Conservation (phyloP, 257 asterid species). For the Penstemon eatonii region DNA sequence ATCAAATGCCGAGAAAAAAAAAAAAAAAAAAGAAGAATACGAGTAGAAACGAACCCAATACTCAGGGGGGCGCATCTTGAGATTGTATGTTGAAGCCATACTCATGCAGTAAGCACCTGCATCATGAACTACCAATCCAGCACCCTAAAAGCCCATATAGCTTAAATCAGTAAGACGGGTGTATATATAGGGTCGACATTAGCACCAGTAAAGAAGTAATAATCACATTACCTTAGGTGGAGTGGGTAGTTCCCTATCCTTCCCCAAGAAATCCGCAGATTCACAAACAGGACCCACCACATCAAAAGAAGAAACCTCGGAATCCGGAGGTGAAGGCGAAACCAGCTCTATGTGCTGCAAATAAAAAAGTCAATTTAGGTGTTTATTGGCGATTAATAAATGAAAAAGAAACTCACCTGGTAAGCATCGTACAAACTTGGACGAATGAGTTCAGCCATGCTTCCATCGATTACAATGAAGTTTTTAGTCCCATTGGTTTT, state of each 20-base stretch:
- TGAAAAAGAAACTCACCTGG: conserved; percentile 52
- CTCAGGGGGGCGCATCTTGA: conserved; percentile 98
- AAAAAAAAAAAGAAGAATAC: neutral
- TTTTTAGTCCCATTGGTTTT: conserved; percentile 91
- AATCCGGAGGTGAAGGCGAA: conserved; percentile 62
- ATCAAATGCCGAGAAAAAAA: neutral
- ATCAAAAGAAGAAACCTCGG: conserved; percentile 68
- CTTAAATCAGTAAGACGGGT: conserved; percentile 16
- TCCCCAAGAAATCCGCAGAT: conserved; percentile 97
- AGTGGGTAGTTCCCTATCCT: conserved; percentile 79
- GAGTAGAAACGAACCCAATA: conserved; percentile 62
- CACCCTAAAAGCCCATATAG: conserved; percentile 53
- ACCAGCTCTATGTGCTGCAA: conserved; percentile 94
- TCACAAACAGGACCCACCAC: conserved; percentile 97
- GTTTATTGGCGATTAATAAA: neutral
- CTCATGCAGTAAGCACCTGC: conserved; percentile 99
- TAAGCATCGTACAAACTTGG: conserved; percentile 92
- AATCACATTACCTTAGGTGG: conserved; percentile 59
- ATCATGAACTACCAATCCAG: conserved; percentile 94
- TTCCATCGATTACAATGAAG: conserved; percentile 90
- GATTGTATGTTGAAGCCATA: conserved; percentile 98
- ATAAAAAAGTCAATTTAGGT: neutral
- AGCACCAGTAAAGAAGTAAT: neutral
- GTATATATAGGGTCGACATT: neutral
- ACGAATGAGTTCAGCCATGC: conserved; percentile 97